Evolutionary conservation across 345 rosid genomes (phyloP).

Genomic region (Bruguiera parviflora): DNA sequence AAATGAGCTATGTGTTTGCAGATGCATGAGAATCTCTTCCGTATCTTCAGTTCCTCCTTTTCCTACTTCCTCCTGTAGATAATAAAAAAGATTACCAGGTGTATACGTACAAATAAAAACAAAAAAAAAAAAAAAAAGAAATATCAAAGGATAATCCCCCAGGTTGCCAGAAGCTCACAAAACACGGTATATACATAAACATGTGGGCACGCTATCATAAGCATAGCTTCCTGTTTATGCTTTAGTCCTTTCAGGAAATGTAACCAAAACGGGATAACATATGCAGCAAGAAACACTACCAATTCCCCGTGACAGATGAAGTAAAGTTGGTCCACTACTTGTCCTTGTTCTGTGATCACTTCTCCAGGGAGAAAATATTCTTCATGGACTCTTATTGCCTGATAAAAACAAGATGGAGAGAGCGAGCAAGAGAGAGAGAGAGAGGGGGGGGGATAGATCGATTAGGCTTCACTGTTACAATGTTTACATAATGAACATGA

Average conservation of each 20-base stretch:
- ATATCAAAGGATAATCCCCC: background rate
- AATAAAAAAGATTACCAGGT: slow-evolving; percentile 2
- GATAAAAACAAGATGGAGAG: slow-evolving; percentile 15
- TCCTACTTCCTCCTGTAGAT: slow-evolving; percentile 56
- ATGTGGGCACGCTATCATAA: background rate
- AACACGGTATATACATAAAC: no score
- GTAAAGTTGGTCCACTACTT: slow-evolving; percentile 65
- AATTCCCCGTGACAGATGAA: slow-evolving; percentile 69
- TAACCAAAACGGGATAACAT: background rate
- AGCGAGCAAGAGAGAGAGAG: no score
- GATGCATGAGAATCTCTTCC: slow-evolving; percentile 23
- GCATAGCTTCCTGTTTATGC: background rate
- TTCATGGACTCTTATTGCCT: slow-evolving; percentile 70
- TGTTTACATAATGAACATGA: background rate
- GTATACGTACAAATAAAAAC: background rate
- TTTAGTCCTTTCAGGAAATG: background rate
- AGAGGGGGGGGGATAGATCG: background rate
- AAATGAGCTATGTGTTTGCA: slow-evolving; percentile 43
- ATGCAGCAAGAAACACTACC: slow-evolving; percentile 36
- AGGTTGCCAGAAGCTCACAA: no score
- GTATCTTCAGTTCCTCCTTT: slow-evolving; percentile 36
- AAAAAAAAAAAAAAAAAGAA: background rate
- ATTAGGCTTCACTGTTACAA: background rate
- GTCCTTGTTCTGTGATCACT: slow-evolving; percentile 71
- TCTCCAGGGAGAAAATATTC: slow-evolving; percentile 83